phyloP scores from a whole-genome alignment of 2,329 filamentous ascomycete genomes.

The Claviceps cyperi region DNA sequence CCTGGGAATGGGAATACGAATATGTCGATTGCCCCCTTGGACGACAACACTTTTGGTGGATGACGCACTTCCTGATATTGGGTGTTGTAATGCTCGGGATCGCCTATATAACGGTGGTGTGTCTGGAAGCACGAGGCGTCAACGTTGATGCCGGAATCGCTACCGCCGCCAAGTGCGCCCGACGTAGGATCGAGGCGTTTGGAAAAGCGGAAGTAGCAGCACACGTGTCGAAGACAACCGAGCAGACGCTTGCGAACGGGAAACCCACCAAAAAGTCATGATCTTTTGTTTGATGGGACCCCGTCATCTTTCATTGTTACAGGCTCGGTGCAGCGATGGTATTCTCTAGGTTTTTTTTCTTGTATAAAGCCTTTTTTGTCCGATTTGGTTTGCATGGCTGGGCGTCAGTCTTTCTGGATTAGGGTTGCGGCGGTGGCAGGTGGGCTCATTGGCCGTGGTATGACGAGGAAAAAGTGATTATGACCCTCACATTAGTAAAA shows the following conservation, averaged over 20 bases:
- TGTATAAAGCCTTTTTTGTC: background rate
- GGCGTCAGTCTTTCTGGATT: background rate
- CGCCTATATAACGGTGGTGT: slow-evolving; percentile 12
- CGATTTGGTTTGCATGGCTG: background rate
- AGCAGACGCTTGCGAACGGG: slow-evolving; percentile 7
- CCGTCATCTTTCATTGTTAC: background rate
- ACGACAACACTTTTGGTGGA: slow-evolving; percentile 89
- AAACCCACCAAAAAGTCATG: slow-evolving; percentile 9
- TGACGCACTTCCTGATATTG: slow-evolving; percentile 61
- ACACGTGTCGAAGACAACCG: background rate
- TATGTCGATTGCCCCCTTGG: slow-evolving; percentile 68
- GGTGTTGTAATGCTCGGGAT: slow-evolving; percentile 21
- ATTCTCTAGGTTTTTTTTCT: background rate
- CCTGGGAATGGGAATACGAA: slow-evolving; percentile 68
- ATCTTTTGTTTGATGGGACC: background rate
- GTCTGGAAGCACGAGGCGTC: slow-evolving; percentile 17
- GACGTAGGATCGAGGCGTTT: slow-evolving; percentile 5
- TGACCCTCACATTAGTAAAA: too few relatives aligned
- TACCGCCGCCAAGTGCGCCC: slow-evolving; percentile 8
- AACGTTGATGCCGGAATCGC: slow-evolving; percentile 19
- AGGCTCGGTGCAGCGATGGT: background rate
- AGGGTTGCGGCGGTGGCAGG: background rate
- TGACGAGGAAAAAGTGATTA: background rate
- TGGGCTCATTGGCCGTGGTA: background rate
- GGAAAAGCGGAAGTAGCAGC: background rate